Base-by-base conservation (phyloP, 1,284 basidiomycete species). In the Ustilago bromivora region DNA sequence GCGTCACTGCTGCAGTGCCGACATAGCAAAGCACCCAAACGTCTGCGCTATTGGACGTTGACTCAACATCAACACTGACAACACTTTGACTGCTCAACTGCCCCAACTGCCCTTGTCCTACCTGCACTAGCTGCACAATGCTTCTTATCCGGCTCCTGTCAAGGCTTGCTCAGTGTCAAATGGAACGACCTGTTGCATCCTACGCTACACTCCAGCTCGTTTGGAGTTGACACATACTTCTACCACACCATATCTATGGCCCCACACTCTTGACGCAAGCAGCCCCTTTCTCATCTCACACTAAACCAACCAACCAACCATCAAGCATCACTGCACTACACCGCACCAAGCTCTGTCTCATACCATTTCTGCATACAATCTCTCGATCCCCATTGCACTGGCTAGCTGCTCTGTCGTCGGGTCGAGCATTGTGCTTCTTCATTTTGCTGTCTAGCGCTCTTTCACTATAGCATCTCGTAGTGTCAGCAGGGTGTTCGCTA, bases 201-300 rank as follows among this genome's bases (percentile, higher is more conserved):
- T 38, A 58, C 49, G 43, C 43, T 19, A 46, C 43, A 58, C 58
- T 61, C 71, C 54, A 31, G 49, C 15, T 51, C 31, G 15, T 57
- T 73, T 66, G 66, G 71, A 61, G 71, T 73, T 73, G 71, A 65
- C 15, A 67, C 57, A 73, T 51, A 67, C 71, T 68, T 73, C 71
- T 74, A 69, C 66, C 66, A 61, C 54, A 58, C 54, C 61, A 59
- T 66, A 65, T 62, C 62, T 56, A 31, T 43, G 7, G 28, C 13
- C 46, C 59, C 51, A 4, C 13, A 5, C 38, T 41, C 32, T 41
- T 36, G 11, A 23, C 34, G 12, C 41, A 23, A 28, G 31, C 32
- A 8, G 43, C 43, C 43, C 19, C 43, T 46, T 46, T 46, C 43
- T 46, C 43, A 46, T 19, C 56, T 28, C 54, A 59, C 64, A 15